Evolutionary conservation across 148 eudicot species (phyloP).

Genomic region (Amaranthus hypochondriacus): DNA sequence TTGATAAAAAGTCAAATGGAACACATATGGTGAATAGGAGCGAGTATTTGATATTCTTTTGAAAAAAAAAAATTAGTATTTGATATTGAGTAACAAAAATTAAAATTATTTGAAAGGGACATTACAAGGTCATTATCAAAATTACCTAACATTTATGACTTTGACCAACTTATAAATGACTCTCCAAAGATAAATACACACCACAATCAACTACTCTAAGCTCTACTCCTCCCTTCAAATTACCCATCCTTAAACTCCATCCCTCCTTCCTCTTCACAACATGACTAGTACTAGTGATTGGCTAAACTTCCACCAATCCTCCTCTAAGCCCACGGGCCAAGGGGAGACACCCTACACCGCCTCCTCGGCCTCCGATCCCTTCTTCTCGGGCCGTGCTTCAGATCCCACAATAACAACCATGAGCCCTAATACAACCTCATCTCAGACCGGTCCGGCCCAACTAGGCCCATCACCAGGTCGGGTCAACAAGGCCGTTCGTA

Average conservation of each 20-base stretch:
- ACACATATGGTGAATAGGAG: too few relatives aligned
- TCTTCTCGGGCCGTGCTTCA: slow-evolving; percentile 18
- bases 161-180: slow-evolving; percentile 27
- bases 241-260: background rate
- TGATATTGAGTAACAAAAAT: too few relatives aligned
- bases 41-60: too few relatives aligned
- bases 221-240: background rate
- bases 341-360: slow-evolving; percentile 2
- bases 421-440: background rate
- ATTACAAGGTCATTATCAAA: slow-evolving; percentile 26
- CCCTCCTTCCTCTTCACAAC: background rate
- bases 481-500: slow-evolving; percentile 47
- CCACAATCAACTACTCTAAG: background rate
- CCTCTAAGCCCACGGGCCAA: slow-evolving; percentile 7
- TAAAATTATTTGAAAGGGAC: background rate
- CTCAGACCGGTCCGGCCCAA: slow-evolving; percentile 7
- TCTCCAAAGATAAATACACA: slow-evolving; percentile 31
- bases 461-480: slow-evolving; percentile 25
- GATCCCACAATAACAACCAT: slow-evolving; percentile 12
- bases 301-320: slow-evolving; percentile 28
- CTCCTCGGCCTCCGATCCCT: slow-evolving; percentile 17
- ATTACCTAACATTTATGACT: slow-evolving; percentile 33
- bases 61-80: too few relatives aligned
- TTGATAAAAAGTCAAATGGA: too few relatives aligned
- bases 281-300: slow-evolving; percentile 33